Evolutionary conservation across 768 basidiomycete genomes (phyloP).

Genomic region (Crucibulum laeve): DNA sequence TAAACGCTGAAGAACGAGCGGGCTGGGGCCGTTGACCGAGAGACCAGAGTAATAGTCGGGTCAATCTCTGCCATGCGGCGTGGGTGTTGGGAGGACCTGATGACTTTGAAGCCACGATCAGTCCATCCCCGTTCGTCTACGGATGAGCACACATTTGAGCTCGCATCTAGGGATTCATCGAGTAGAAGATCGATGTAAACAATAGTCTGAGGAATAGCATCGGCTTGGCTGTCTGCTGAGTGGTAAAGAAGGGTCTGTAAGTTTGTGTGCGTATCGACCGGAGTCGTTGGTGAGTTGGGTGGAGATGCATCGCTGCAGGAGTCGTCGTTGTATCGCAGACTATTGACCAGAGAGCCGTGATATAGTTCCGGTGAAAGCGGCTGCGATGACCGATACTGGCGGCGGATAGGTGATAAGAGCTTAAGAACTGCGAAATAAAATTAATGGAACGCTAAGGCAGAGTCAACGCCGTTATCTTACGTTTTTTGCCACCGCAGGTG

Average conservation of each 20-base stretch:
- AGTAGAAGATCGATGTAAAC: constrained; percentile 46
- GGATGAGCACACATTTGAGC: neutral
- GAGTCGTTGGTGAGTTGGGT: constrained; percentile 30
- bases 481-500: constrained; percentile 64
- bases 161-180: constrained; percentile 12
- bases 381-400: constrained; percentile 16
- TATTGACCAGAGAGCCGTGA: constrained; percentile 14
- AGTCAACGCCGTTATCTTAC: constrained; percentile 40
- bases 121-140: constrained; percentile 18
- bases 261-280: constrained; percentile 29
- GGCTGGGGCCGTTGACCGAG: constrained; percentile 42
- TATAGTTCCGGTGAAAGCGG: constrained; percentile 24
- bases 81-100: constrained; percentile 38
- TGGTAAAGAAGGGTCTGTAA: constrained; percentile 25
- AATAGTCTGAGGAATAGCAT: constrained; percentile 26
- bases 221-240: constrained; percentile 22
- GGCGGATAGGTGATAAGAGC: constrained; percentile 35
- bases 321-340: constrained; percentile 27
- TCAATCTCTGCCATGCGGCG: constrained; percentile 59
- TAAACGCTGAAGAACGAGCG: constrained; percentile 55
- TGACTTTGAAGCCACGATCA: constrained; percentile 22
- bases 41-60: constrained; percentile 61
- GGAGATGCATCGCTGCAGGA: constrained; percentile 35
- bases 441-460: constrained; percentile 2
- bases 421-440: constrained; percentile 33